Conservation (phyloP, 2,329 filamentous ascomycete species). For the Chlorencoelia australis region DNA sequence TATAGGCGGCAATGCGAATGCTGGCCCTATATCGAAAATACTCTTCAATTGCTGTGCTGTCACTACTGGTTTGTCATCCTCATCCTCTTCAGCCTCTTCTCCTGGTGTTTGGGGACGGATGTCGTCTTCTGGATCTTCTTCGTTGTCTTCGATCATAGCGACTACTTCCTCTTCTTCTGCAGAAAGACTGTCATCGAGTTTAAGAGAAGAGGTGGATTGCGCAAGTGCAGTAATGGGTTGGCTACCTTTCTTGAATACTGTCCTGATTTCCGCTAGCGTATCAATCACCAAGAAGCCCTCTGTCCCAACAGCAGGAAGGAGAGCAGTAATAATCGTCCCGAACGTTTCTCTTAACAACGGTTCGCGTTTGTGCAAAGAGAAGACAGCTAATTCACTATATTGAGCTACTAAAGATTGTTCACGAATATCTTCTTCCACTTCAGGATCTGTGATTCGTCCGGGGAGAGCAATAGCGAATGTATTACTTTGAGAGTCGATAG, state of each 20-base stretch:
- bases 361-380: slow-evolving; percentile 48
- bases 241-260: slow-evolving; percentile 48
- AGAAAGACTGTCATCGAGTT: slow-evolving; percentile 28
- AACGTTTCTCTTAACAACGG: slow-evolving; percentile 49
- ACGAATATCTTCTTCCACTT: slow-evolving; percentile 8
- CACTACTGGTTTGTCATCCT: slow-evolving; percentile 49
- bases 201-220: slow-evolving; percentile 40
- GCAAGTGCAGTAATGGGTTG: slow-evolving; percentile 41
- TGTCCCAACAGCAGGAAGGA: slow-evolving; percentile 53
- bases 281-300: slow-evolving; percentile 71
- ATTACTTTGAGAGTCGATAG: slow-evolving; percentile 56
- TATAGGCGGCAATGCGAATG: slow-evolving; percentile 60
- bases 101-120: slow-evolving; percentile 17
- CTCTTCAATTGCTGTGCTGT: slow-evolving; percentile 57
- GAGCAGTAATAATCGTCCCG: slow-evolving; percentile 50
- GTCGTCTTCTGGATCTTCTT: slow-evolving; percentile 25
- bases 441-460: slow-evolving; percentile 5
- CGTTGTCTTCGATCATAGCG: slow-evolving; percentile 21
- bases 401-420: slow-evolving; percentile 33
- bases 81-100: slow-evolving; percentile 34
- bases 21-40: slow-evolving; percentile 60
- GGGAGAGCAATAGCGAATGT: slow-evolving; percentile 55
- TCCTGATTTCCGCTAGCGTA: slow-evolving; percentile 62
- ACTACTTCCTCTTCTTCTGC: slow-evolving; percentile 15
- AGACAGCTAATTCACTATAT: slow-evolving; percentile 49